Base-by-base conservation (phyloP, 192 early-diverging fungal species). In the Endogone sp. region DNA sequence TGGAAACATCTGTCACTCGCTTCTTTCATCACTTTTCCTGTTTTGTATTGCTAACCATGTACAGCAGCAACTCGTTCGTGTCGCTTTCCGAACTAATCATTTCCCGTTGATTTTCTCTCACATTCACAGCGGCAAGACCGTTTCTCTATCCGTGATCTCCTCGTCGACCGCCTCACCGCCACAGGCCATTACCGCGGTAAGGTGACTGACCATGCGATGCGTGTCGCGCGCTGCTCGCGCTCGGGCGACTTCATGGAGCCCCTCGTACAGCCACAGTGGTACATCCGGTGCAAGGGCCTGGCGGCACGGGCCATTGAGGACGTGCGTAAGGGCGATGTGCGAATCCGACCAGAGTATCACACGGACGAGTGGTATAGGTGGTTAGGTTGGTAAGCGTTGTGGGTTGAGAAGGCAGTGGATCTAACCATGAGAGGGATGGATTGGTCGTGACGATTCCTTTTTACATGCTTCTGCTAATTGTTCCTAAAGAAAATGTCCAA, bases 181-280 rank as follows among this genome's bases (percentile, higher is more conserved):
- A 74, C 84, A 16, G 86, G 88, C 0, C 75, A 86, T 3, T 98
- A 97, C 74, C 64, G 81, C 28, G 93, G 88, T 11, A 95, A 86
- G 69, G 81, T 87, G 68, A 88, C 92, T 59, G 88, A 93, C 26
- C 89, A 91, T 69, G 88, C 85, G 28, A 94, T 94, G 79, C 88
- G 92, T 37, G 72, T 91, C 29, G 89, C 83, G 29, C 75, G 71
- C 10, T 89, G 89, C 65, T 89, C 90, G 29, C 80, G 97, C 55
- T 95, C 97, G 0, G 91, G 91, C 22, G 97, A 99, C 75, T 84
- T 99, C 30, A 94, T 99, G 56, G 97, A 99, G 72, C 97, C 95
- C 3, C 82, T 98, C 75, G 76, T 98, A 70, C 92, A 93, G 82
- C 97, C 97, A 9, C 97, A 99, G 78, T 99, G 97, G 97, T 86